phyloP scores from a whole-genome alignment of 2,329 filamentous ascomycete species.

The Huntiella savannae region DNA sequence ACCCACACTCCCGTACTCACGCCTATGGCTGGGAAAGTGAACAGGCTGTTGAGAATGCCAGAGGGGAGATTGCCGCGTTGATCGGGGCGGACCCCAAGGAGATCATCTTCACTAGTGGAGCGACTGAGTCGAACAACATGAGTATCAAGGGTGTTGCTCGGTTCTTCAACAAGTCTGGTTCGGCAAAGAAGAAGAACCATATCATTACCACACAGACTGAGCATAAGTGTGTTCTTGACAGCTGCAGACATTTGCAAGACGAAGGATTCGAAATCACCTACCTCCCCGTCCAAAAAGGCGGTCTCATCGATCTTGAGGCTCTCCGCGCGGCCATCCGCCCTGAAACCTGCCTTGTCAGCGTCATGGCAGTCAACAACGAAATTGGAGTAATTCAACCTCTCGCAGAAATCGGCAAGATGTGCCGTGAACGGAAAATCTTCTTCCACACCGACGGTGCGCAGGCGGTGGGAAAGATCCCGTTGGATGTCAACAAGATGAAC shows the following conservation, averaged over 20 bases:
- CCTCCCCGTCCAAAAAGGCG: constrained; percentile 70
- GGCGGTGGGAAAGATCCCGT: constrained; percentile 92
- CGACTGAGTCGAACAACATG: constrained; percentile 99
- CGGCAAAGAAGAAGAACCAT: constrained; percentile 82
- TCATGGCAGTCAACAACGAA: constrained; percentile 99
- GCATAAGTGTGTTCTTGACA: constrained; percentile 97
- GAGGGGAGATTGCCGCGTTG: constrained; percentile 63
- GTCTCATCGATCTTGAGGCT: constrained; percentile 67
- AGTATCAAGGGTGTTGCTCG: constrained; percentile 94
- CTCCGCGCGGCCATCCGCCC: constrained; percentile 78
- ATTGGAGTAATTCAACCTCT: constrained; percentile 97
- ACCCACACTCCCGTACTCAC: constrained; percentile 92
- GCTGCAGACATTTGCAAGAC: constrained; percentile 88
- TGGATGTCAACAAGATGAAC: constrained; percentile 96
- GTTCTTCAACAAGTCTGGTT: constrained; percentile 72
- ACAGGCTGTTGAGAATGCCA: constrained; percentile 74
- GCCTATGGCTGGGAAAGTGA: constrained; percentile 98
- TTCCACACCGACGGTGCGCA: constrained; percentile 96
- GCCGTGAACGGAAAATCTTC: constrained; percentile 80
- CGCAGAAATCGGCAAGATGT: constrained; percentile 81
- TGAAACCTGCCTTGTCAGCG: constrained; percentile 79
- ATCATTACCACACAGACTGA: constrained; percentile 96
- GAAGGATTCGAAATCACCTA: constrained; percentile 97
- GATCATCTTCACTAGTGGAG: constrained; percentile 95
- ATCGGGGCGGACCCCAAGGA: constrained; percentile 94